Evolutionary conservation across 306 rosid genomes (phyloP).

Genomic region (Glycine tomentella): DNA sequence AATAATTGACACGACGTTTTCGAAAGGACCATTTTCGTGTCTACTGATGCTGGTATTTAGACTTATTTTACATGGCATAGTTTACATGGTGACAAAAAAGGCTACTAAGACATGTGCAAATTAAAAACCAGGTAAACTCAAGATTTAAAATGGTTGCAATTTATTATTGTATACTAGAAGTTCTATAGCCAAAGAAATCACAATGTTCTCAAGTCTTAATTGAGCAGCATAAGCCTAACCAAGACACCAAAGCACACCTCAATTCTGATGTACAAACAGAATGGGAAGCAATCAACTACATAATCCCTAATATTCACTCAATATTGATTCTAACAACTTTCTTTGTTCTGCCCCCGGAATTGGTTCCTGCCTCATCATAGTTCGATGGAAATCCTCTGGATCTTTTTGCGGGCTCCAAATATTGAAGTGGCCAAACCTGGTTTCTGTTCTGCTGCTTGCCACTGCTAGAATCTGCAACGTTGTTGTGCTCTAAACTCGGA

Average conservation of each 20-base stretch:
- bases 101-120: background rate
- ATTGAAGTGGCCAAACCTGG: conserved; percentile 47
- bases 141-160: background rate
- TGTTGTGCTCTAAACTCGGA: no score
- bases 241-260: conserved; percentile 15
- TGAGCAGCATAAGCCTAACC: conserved; percentile 15
- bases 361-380: conserved; percentile 35
- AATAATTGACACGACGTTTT: no score
- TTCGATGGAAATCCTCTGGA: conserved; percentile 46
- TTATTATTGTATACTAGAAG: background rate
- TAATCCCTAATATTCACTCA: conserved; percentile 51
- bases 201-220: background rate
- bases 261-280: conserved; percentile 15
- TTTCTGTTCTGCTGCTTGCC: conserved; percentile 39
- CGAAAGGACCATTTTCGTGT: background rate
- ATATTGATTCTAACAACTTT: conserved; percentile 82
- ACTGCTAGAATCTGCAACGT: conserved; percentile 51
- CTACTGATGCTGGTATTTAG: background rate
- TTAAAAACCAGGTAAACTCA: background rate
- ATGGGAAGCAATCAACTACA: background rate
- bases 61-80: background rate
- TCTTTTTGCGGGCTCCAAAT: conserved; percentile 36
- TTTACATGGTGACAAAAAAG: background rate
- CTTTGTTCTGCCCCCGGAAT: conserved; percentile 55
- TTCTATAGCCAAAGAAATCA: background rate